Conservation (phyloP, 2,329 filamentous ascomycete genomes). For the Penicillium occitanis region DNA sequence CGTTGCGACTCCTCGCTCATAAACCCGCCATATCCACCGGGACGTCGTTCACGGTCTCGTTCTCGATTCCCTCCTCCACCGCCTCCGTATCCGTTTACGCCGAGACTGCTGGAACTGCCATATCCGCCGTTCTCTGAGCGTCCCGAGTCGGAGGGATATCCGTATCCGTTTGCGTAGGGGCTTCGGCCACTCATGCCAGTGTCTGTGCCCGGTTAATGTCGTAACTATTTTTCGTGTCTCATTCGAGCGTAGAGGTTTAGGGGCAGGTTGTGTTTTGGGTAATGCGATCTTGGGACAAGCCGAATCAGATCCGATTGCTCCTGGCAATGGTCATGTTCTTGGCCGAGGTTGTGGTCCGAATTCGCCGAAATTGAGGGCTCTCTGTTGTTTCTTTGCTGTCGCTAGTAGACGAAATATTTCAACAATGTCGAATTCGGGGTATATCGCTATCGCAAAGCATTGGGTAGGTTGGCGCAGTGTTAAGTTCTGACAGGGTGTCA, state of each 20-base stretch:
- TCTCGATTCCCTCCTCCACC: slow-evolving; percentile 26
- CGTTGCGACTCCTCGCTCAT: slow-evolving; percentile 35
- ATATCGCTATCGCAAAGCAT: neutral
- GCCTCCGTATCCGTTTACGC: slow-evolving; percentile 35
- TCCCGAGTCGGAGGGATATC: slow-evolving; percentile 35
- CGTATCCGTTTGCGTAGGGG: slow-evolving; percentile 39
- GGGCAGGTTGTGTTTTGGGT: neutral
- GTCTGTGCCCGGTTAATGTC: neutral
- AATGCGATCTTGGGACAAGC: slow-evolving; percentile 5
- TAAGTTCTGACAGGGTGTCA: neutral
- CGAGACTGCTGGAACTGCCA: slow-evolving; percentile 32
- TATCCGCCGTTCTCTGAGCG: slow-evolving; percentile 37
- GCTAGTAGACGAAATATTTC: neutral
- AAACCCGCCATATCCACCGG: slow-evolving; percentile 49
- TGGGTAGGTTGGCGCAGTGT: neutral
- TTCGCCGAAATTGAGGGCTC: neutral
- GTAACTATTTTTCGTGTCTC: neutral
- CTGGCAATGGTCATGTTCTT: slow-evolving; percentile 12
- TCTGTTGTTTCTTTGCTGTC: neutral
- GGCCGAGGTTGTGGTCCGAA: neutral
- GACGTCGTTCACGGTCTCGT: slow-evolving; percentile 40
- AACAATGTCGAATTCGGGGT: neutral
- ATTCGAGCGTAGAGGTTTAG: neutral
- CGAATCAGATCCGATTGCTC: neutral
- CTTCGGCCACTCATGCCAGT: slow-evolving; percentile 24